Conservation (phyloP, 805 yeast genomes). For the Huiozyma sinensis region DNA sequence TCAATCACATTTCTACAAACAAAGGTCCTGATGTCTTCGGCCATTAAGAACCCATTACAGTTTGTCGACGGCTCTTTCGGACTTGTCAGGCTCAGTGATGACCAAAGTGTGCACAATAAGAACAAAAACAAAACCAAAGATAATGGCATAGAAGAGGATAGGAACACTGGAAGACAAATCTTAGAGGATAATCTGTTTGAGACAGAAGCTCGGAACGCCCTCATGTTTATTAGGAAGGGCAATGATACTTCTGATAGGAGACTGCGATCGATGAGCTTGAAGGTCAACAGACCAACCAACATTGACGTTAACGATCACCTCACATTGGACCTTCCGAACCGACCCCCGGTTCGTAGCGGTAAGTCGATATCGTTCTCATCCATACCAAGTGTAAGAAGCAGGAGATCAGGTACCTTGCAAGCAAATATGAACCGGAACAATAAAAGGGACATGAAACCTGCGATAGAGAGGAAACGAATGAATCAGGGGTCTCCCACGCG, state of each 20-base stretch:
- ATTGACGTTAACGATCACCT: too few relatives aligned
- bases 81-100: constrained; percentile 1
- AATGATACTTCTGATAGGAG: background rate
- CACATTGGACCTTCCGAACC: too few relatives aligned
- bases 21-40: constrained; percentile 37
- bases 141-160: background rate
- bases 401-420: too few relatives aligned
- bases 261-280: constrained; percentile 5
- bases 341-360: too few relatives aligned
- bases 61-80: constrained; percentile 14
- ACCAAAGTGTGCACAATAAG: background rate
- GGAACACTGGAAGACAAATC: constrained; percentile 1
- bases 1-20: constrained; percentile 63
- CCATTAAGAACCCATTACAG: constrained; percentile 24
- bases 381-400: too few relatives aligned
- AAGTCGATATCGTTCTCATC: too few relatives aligned
- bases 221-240: constrained; percentile 8
- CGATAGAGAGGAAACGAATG: too few relatives aligned
- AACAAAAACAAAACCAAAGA: background rate
- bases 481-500: too few relatives aligned
- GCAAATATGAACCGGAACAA: too few relatives aligned
- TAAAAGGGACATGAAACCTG: too few relatives aligned
- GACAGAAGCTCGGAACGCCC: constrained; percentile 13
- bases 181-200: constrained; percentile 20
- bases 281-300: constrained; percentile 9